phyloP scores from a whole-genome alignment of 164 flowering plant species.

The Kingdonia uniflora region DNA sequence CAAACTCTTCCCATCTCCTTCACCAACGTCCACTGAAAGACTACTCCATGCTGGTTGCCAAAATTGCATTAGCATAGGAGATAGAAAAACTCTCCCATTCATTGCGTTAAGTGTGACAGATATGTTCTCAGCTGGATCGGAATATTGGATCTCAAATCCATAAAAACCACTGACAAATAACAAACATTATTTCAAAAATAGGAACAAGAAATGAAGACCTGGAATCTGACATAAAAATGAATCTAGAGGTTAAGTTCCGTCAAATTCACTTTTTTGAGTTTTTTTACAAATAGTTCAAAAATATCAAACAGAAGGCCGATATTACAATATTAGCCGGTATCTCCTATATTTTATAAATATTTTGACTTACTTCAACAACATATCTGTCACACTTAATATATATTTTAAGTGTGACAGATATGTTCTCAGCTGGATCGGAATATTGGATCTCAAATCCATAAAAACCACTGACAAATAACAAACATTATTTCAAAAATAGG shows the following conservation, averaged over 20 bases:
- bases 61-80: constrained; percentile 63
- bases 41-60: constrained; percentile 44
- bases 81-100: constrained; percentile 48
- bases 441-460: constrained; percentile 58
- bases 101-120: constrained; percentile 51
- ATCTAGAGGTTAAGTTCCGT: neutral
- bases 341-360: too few relatives aligned
- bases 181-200: neutral
- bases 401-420: constrained; percentile 53
- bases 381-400: constrained; percentile 42
- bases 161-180: constrained; percentile 58
- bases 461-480: constrained; percentile 55
- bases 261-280: too few relatives aligned
- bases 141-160: constrained; percentile 63
- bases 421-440: constrained; percentile 64
- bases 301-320: too few relatives aligned
- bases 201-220: neutral
- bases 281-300: too few relatives aligned
- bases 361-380: too few relatives aligned
- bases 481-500: neutral
- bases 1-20: constrained; percentile 28
- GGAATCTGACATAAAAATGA: constrained; percentile 1
- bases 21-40: constrained; percentile 27
- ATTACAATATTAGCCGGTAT: too few relatives aligned
- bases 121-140: constrained; percentile 65